phyloP scores from a whole-genome alignment of 768 basidiomycete genomes.

The Nevesoporus exiguus region DNA sequence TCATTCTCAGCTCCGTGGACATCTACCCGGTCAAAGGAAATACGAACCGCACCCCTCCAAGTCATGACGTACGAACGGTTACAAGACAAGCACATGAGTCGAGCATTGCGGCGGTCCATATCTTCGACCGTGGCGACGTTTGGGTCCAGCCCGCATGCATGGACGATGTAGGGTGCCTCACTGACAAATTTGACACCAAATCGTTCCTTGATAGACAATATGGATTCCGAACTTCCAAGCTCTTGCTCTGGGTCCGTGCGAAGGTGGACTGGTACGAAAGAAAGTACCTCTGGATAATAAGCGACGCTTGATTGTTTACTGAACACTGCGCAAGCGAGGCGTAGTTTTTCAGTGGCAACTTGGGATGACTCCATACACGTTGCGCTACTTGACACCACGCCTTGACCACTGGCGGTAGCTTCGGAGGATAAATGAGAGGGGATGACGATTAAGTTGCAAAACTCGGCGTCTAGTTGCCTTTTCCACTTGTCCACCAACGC shows the following conservation, averaged over 20 bases:
- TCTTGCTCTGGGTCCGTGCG: background rate
- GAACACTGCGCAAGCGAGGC: constrained; percentile 5
- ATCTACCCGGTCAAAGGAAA: too few species aligned
- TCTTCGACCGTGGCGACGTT: background rate
- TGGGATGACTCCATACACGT: background rate
- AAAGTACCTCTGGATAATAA: background rate
- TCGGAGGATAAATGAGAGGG: background rate
- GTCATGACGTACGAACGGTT: background rate
- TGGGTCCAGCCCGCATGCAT: constrained; percentile 4
- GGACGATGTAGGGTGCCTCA: background rate
- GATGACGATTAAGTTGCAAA: background rate
- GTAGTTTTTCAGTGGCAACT: background rate
- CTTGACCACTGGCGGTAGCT: too few species aligned
- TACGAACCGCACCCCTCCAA: constrained; percentile 3
- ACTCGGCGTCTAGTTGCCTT: background rate
- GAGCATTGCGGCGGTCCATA: constrained; percentile 6
- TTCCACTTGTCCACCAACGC: background rate
- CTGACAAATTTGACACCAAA: background rate
- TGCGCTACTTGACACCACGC: background rate
- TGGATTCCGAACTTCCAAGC: background rate
- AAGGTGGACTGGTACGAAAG: background rate
- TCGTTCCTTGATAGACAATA: background rate
- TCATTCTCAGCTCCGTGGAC: background rate
- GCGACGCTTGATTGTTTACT: background rate
- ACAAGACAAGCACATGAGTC: background rate